A percentile compares a stretch with the other conserved stretches of the same genome.
phyloP scores from a whole-genome alignment of 345 rosid species.

The Populus davidiana region DNA sequence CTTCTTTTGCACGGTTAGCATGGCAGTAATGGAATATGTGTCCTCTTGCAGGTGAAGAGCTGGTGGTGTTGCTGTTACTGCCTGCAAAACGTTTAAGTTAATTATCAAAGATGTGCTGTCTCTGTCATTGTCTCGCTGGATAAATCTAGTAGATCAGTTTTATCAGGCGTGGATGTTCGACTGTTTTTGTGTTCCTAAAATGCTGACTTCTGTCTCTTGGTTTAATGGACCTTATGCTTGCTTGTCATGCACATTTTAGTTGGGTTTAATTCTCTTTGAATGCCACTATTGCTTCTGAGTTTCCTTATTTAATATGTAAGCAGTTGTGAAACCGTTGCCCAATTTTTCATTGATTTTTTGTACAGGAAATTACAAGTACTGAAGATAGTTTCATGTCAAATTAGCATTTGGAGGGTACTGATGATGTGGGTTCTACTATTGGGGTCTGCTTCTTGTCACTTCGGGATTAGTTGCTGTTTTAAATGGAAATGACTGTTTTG shows the following conservation, averaged over 20 bases:
- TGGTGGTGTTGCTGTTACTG: constrained; percentile 25
- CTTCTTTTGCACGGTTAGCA: background rate
- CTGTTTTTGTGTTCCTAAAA: constrained; percentile 40
- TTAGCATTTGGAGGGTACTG: constrained; percentile 36
- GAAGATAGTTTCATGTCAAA: constrained; percentile 22
- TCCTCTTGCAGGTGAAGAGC: constrained; percentile 27
- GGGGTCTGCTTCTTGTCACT: constrained; percentile 27
- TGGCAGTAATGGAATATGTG: constrained; percentile 5
- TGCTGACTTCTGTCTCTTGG: constrained; percentile 42
- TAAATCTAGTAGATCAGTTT: constrained; percentile 34
- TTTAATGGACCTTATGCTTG: constrained; percentile 46
- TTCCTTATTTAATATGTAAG: constrained; percentile 26
- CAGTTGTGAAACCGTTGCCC: constrained; percentile 22
- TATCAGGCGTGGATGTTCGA: constrained; percentile 34
- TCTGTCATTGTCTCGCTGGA: constrained; percentile 36
- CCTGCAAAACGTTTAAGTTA: constrained; percentile 29
- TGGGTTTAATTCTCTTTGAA: constrained; percentile 42
- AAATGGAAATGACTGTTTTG: constrained; percentile 30
- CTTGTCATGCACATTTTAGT: constrained; percentile 38
- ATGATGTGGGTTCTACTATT: constrained; percentile 24
- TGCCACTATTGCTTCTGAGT: constrained; percentile 35
- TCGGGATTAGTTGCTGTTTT: constrained; percentile 31
- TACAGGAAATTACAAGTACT: constrained; percentile 17
- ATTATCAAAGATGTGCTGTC: constrained; percentile 23
- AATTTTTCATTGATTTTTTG: constrained; percentile 12